Evolutionary conservation across 768 basidiomycete genomes (phyloP).

Genomic region (Amanita brunnescens): DNA sequence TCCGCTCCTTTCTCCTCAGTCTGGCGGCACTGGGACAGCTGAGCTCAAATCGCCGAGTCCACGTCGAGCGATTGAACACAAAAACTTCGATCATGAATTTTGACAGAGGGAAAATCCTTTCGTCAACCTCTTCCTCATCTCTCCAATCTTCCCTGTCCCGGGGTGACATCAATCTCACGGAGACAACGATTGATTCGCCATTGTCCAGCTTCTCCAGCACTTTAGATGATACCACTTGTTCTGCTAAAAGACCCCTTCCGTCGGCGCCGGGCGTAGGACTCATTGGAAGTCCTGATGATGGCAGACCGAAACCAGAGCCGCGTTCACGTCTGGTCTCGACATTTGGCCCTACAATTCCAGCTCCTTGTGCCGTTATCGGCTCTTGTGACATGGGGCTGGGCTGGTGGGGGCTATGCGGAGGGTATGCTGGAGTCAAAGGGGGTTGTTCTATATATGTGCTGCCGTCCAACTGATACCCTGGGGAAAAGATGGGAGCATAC

Average conservation of each 20-base stretch:
- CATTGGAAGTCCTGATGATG: constrained; percentile 23
- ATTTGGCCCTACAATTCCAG: constrained; percentile 43
- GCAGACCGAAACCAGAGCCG: constrained; percentile 19
- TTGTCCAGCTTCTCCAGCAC: constrained; percentile 12
- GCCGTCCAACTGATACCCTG: constrained; percentile 13
- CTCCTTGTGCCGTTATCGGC: constrained; percentile 41
- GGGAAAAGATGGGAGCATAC: constrained; percentile 24
- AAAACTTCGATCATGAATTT: constrained; percentile 80
- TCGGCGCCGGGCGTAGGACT: constrained; percentile 59
- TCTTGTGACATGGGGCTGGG: constrained; percentile 49
- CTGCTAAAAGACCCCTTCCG: constrained; percentile 36
- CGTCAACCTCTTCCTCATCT: constrained; percentile 15
- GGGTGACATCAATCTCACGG: constrained; percentile 44
- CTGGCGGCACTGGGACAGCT: constrained; percentile 51
- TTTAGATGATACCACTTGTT: constrained; percentile 14
- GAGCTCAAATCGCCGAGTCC: constrained; percentile 73
- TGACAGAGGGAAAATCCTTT: constrained; percentile 63
- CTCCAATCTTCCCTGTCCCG: constrained; percentile 12
- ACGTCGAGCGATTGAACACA: constrained; percentile 73
- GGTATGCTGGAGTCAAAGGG: constrained; percentile 61
- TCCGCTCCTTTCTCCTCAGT: constrained; percentile 31
- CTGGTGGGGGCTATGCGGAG: constrained; percentile 34
- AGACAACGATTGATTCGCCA: constrained; percentile 61
- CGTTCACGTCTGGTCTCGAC: constrained; percentile 63
- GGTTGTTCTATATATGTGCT: constrained; percentile 9